Evolutionary conservation across 169 alveolate genomes (phyloP).

Genomic region (Babesia sp.): DNA sequence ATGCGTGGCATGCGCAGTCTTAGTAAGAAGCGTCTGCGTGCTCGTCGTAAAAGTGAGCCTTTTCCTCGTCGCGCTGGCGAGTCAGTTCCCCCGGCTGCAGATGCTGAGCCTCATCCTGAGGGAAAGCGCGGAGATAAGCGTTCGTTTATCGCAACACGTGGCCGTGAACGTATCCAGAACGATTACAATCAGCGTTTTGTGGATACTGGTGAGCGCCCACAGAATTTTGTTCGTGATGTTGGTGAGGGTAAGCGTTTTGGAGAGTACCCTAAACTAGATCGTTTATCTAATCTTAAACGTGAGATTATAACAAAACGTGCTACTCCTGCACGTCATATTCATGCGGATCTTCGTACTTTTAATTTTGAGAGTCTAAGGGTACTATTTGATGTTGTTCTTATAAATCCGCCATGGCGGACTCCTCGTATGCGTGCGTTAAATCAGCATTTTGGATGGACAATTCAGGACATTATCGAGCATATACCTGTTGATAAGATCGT

Average conservation of each 20-base stretch:
- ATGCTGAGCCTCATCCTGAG: not conserved
- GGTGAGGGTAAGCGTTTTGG: conserved; percentile 83
- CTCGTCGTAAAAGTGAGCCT: conserved; percentile 13
- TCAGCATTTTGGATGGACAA: conserved; percentile 58
- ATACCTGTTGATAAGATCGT: conserved; percentile 85
- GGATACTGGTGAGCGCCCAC: conserved; percentile 90
- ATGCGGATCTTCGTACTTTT: conserved; percentile 81
- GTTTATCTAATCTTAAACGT: conserved; percentile 83
- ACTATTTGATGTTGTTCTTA: conserved; percentile 87
- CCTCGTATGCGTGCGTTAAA: conserved; percentile 40
- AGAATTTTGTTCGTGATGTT: conserved; percentile 87
- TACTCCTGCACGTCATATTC: conserved; percentile 86
- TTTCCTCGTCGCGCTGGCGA: not conserved
- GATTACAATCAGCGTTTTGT: conserved; percentile 89
- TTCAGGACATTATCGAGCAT: conserved; percentile 68
- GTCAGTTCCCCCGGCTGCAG: not conserved
- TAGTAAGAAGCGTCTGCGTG: not conserved
- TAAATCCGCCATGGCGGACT: conserved; percentile 91
- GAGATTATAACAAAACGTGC: conserved; percentile 84
- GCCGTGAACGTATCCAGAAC: conserved; percentile 76
- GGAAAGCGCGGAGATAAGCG: conserved; percentile 1
- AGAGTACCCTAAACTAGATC: conserved; percentile 86
- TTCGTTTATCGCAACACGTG: conserved; percentile 33
- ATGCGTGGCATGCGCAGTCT: not conserved
- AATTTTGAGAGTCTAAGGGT: conserved; percentile 80